Evolutionary conservation across 306 rosid species (phyloP).

Genomic region (Benincasa hispida): DNA sequence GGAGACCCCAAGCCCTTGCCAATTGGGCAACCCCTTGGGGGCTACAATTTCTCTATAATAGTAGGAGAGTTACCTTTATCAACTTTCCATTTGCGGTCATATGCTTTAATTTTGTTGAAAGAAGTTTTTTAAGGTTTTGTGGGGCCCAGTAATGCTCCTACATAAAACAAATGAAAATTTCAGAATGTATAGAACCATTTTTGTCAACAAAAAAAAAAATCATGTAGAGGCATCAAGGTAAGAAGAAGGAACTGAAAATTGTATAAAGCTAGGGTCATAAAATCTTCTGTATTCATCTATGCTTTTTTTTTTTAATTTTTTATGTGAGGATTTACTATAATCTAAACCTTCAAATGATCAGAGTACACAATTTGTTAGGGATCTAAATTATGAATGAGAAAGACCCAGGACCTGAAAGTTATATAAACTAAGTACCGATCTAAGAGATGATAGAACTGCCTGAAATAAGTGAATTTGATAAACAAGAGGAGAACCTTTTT

Average conservation of each 20-base stretch:
- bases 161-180: slow-evolving; percentile 9
- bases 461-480: background rate
- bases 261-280: background rate
- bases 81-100: slow-evolving; percentile 65
- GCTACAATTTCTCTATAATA: background rate
- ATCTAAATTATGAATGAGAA: background rate
- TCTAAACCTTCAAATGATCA: background rate
- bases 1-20: too few relatives aligned
- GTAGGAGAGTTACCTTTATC: slow-evolving; percentile 45
- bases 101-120: slow-evolving; percentile 69
- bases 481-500: background rate
- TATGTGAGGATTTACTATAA: background rate
- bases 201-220: background rate
- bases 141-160: slow-evolving; percentile 76
- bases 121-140: slow-evolving; percentile 58
- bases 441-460: background rate
- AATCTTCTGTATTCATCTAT: background rate
- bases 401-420: background rate
- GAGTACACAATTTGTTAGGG: background rate
- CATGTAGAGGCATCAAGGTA: background rate
- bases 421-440: background rate
- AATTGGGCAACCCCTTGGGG: too few relatives aligned
- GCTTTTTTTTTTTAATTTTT: background rate
- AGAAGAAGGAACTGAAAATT: background rate
- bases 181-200: slow-evolving; percentile 10